Evolutionary conservation across 2,329 filamentous ascomycete genomes (phyloP), one percentile per base, ranked within the genome.

Genomic region (Aaosphaeria arxii): DNA sequence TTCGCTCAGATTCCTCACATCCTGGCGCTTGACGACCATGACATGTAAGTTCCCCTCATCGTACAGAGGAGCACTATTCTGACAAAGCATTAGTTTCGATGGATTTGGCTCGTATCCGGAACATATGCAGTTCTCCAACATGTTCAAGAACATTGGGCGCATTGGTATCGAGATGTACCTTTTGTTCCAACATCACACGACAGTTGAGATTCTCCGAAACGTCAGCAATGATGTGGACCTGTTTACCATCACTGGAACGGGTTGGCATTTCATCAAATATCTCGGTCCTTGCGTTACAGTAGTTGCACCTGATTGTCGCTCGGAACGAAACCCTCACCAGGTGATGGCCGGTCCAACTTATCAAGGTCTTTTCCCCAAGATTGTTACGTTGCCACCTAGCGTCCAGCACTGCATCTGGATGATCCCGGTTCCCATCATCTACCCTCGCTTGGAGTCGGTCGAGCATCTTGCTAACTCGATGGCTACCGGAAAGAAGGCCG

Each of bases 221-320:
- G 86, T 95, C 49, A 88, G 81, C 62, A 88, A 89, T 42, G 94
- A 99, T 63, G 80, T 85, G 42, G 94, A 99, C 61, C 82, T 99
- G 5, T 99, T 99, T 73, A 97, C 92, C 1, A 87, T 99, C 47
- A 97, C 94, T 0, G 92, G 94, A n/a, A 88, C 88, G 17, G 94
- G 94, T 6, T 99, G 94, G 94, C 94, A 99, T 71, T 99, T 97
- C 70, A 84, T 99, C 72, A 99, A 99, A 72, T 96, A 88, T 61
- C 82, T 99, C 5, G 94, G 94, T 0, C 94, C 94, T 1, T 89
- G 89, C 4, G 86, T 99, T 9, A 91, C 90, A 0, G 87, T 95
- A 1, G 86, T 96, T 44, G 94, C 92, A 0, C 87, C 89, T 2
- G 94, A 99, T 69, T 92, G 91, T 58, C 85, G 94, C 45, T 96